Base-by-base conservation (phyloP, 129 eudicot genomes). In the Artemisia annua region DNA sequence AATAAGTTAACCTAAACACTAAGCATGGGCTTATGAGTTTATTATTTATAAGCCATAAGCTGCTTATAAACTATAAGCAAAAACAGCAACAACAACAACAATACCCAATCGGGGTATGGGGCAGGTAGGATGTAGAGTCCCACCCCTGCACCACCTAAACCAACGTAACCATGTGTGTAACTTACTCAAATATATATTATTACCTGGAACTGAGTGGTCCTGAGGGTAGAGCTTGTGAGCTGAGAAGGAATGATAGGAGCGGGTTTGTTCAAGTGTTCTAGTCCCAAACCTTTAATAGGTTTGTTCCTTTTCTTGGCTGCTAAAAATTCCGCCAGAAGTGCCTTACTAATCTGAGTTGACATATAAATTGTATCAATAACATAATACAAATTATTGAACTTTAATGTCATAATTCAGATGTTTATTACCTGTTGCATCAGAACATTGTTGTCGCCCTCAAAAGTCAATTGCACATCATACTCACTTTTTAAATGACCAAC, bases 371-470 rank as follows among this genome's bases (percentile, higher is more conserved):
- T 57, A 76, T 44, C 12, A 50, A 57, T 55, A 12, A 13, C 56
- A 4, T 16, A 65, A 54, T 32, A 44, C 14, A 50, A 6, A 65
- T 3, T 8, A 24, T 6, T 60, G 1, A 57, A 7, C 5, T 13
- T 57, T 17, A 60, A 60, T 11, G 7, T 15, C 46, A 22, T 11
- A 4, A 19, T 57, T 9, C 11, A 0, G 30, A 24, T 1, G 22
- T 51, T 44, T 57, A 68, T 48, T 83, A 93, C 98, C 98, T 93
- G 98, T 81, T 93, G 96, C 98, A 93, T 93, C 55, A 93, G 87
- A 63, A 93, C 89, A 71, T 93, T 87, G 82, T 93, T 93, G 79
- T 93, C 98, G 5, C 98, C 98, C 83, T 93, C 98, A 66, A 93
- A 90, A 26, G 98, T 93, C 46, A 84, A 79, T 59, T 89, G 98